A percentile compares a stretch with the other conserved stretches of the same genome.
Evolutionary conservation across 2,329 filamentous ascomycete species (phyloP).

Genomic region (Cordyceps cicadae): DNA sequence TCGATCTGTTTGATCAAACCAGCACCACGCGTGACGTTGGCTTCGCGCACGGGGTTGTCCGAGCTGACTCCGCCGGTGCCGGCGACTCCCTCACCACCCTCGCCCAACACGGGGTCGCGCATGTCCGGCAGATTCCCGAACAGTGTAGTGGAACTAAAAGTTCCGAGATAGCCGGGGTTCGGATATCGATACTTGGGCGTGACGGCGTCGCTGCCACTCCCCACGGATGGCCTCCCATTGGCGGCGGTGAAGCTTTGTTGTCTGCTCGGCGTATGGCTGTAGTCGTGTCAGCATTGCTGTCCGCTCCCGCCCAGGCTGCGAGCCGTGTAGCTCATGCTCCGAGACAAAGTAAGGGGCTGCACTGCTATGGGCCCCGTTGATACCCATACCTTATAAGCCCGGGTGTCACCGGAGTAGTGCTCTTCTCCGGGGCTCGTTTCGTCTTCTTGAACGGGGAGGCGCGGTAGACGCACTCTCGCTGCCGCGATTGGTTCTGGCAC

Average conservation of each 20-base stretch:
- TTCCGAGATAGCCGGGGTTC: conserved; percentile 9
- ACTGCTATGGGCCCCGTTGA: neutral
- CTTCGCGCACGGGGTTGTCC: conserved; percentile 7
- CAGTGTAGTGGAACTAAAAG: conserved; percentile 14
- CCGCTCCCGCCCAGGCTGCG: neutral
- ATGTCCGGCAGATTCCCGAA: conserved; percentile 11
- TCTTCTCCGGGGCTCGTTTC: conserved; percentile 8
- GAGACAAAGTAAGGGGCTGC: neutral
- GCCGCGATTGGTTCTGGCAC: conserved; percentile 15
- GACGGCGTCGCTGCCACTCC: conserved; percentile 1
- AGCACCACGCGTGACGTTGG: conserved; percentile 4
- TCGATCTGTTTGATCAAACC: conserved; percentile 9
- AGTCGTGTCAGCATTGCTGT: neutral
- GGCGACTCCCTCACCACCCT: neutral
- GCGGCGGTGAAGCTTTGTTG: neutral
- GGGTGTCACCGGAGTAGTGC: conserved; percentile 4
- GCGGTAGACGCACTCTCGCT: conserved; percentile 15
- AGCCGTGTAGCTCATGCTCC: neutral
- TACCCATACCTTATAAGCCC: conserved; percentile 1
- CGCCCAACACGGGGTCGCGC: neutral
- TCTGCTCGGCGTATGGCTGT: conserved; percentile 3
- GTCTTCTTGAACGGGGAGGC: conserved; percentile 16
- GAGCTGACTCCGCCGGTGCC: neutral
- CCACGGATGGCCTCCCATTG: neutral
- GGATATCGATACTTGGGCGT: conserved; percentile 6